Percentiles rank a stretch among this genome's conserved stretches.
These are phyloP conservation scores for Cryptosporidium xiaoi DNA, from an alignment of 169 alveolate species.

Conservation along the genomic window DNA sequence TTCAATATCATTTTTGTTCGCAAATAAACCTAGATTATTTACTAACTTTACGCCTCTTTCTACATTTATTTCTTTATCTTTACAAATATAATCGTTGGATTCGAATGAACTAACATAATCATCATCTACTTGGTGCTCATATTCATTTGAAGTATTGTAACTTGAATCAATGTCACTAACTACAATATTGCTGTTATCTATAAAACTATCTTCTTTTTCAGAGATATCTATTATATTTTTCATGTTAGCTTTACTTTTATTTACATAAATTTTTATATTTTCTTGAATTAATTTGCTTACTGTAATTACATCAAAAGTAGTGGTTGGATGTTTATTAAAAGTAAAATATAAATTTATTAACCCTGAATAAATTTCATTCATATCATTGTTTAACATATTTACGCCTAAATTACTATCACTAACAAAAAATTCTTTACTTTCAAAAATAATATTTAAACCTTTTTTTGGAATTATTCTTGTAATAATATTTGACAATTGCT, in stretches of 20 bases:
- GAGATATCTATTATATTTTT: neutral
- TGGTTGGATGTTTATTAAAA: conserved; percentile 9
- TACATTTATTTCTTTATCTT: neutral
- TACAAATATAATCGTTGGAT: neutral
- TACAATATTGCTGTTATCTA: neutral
- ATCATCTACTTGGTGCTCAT: conserved; percentile 18
- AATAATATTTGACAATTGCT: conserved; percentile 53
- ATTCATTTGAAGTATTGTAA: conserved; percentile 39
- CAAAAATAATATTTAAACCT: neutral
- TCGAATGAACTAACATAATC: conserved; percentile 41
- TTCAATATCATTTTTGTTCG: conserved; percentile 18
- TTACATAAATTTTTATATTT: conserved; percentile 5
- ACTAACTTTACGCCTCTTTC: conserved; percentile 3
- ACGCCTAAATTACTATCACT: too few relatives aligned
- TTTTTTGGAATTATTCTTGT: conserved; percentile 55
- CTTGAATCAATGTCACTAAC: neutral
- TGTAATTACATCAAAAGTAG: conserved; percentile 16
- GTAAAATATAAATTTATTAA: conserved; percentile 19
- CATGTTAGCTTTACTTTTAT: neutral
- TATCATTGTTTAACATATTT: neutral
- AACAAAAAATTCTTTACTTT: neutral
- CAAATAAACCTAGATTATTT: conserved; percentile 37
- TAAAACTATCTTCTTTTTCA: neutral
- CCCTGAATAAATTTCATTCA: neutral
- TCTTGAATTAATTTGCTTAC: conserved; percentile 67